phyloP scores from a whole-genome alignment of 1,284 basidiomycete genomes.

The Peniophora sp. region DNA sequence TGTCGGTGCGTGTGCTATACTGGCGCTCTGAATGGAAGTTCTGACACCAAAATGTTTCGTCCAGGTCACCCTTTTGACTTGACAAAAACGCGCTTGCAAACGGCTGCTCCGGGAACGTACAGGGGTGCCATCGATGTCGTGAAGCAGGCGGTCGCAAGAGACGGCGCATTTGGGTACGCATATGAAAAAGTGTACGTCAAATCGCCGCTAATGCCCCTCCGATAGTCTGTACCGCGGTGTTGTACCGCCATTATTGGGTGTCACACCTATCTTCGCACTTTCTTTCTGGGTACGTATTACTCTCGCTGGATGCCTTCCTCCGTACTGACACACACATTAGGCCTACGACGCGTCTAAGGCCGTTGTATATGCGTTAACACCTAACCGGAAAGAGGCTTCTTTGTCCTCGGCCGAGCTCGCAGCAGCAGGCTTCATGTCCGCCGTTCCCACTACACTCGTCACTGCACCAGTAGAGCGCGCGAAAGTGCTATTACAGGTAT shows the following conservation, averaged over 20 bases:
- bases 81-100: constrained; percentile 95
- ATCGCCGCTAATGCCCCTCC: too few relatives aligned
- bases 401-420: constrained; percentile 85
- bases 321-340: constrained; percentile 29
- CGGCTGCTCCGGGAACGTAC: constrained; percentile 85
- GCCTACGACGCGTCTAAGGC: constrained; percentile 94
- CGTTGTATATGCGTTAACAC: constrained; percentile 69
- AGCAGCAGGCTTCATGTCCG: constrained; percentile 90
- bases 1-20: constrained; percentile 62
- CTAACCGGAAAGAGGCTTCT: constrained; percentile 54
- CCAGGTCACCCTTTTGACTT: constrained; percentile 95
- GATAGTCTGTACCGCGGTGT: constrained; percentile 95
- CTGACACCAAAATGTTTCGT: neutral
- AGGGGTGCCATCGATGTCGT: constrained; percentile 93
- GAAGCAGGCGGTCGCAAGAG: constrained; percentile 80
- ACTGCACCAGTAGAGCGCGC: constrained; percentile 96
- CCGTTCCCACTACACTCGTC: constrained; percentile 86
- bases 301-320: neutral
- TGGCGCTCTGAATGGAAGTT: neutral
- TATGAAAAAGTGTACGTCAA: too few relatives aligned
- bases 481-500: constrained; percentile 89
- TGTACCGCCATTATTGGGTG: constrained; percentile 91
- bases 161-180: constrained; percentile 82
- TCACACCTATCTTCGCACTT: constrained; percentile 97
- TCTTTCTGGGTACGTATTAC: constrained; percentile 83